Conservation (phyloP, 176 grass and related monocot genomes). For the Aegilops bicornis region DNA sequence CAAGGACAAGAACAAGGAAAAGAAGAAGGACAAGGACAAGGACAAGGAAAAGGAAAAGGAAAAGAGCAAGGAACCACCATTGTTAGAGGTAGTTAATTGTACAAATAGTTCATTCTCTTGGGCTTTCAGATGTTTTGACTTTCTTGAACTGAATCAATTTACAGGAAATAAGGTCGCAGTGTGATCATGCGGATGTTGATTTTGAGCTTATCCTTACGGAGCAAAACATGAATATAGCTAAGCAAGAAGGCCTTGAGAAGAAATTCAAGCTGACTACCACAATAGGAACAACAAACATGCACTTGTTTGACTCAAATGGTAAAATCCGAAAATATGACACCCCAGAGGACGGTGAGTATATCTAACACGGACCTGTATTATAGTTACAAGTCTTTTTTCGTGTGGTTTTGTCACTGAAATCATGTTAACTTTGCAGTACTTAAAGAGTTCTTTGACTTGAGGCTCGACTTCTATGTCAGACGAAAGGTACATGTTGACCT, state of each 20-base stretch:
- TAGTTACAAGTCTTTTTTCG: not conserved
- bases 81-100: conserved; percentile 56
- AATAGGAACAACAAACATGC: too few species aligned
- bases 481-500: conserved; percentile 63
- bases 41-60: conserved; percentile 38
- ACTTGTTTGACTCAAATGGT: too few species aligned
- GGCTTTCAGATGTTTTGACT: not conserved
- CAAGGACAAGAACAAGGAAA: conserved; percentile 41
- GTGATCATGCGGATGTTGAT: conserved; percentile 59
- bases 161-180: conserved; percentile 48
- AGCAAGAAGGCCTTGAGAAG: too few species aligned
- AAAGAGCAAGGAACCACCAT: conserved; percentile 35
- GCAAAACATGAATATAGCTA: too few species aligned
- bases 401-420: not conserved
- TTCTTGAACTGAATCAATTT: conserved; percentile 11
- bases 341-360: conserved; percentile 11
- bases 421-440: conserved; percentile 52
- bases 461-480: conserved; percentile 64
- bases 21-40: conserved; percentile 40
- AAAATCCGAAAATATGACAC: too few species aligned
- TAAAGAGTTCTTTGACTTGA: conserved; percentile 65
- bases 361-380: too few species aligned
- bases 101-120: conserved; percentile 3
- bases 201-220: conserved; percentile 38
- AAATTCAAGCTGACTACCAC: too few species aligned